A percentile compares a stretch with the other conserved stretches of the same genome.
Evolutionary conservation across 2,329 filamentous ascomycete species (phyloP).

Genomic region (Arthrinium puccinioides): DNA sequence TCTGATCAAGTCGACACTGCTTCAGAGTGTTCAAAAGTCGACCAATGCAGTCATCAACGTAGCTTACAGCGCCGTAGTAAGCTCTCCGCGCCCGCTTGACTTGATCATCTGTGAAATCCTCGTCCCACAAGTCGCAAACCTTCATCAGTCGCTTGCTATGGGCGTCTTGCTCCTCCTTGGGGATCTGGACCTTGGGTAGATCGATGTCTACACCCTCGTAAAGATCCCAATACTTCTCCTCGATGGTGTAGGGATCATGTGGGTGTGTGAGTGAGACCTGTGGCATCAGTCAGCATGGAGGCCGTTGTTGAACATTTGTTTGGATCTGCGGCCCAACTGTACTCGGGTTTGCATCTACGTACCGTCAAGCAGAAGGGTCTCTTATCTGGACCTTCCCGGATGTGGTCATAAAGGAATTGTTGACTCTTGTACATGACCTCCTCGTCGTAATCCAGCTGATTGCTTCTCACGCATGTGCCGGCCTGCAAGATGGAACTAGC

Average conservation of each 20-base stretch:
- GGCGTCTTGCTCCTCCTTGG: conserved; percentile 74
- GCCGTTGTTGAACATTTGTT: neutral
- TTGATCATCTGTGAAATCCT: conserved; percentile 77
- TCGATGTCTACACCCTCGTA: conserved; percentile 87
- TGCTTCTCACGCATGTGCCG: conserved; percentile 80
- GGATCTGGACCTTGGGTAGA: conserved; percentile 69
- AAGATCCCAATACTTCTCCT: conserved; percentile 85
- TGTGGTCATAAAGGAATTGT: conserved; percentile 86
- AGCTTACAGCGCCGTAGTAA: conserved; percentile 90
- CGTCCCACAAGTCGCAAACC: conserved; percentile 80
- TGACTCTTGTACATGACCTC: conserved; percentile 90
- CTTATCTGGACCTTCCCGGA: conserved; percentile 65
- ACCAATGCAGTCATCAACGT: conserved; percentile 88
- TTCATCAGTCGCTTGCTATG: conserved; percentile 83
- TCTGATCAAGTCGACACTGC: conserved; percentile 69
- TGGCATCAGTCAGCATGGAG: conserved; percentile 1
- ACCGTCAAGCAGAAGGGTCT: conserved; percentile 80
- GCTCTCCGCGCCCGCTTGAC: conserved; percentile 79
- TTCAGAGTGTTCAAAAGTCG: conserved; percentile 72
- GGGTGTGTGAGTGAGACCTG: conserved; percentile 84
- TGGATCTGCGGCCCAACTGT: neutral
- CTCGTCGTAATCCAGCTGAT: conserved; percentile 93
- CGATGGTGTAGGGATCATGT: conserved; percentile 92
- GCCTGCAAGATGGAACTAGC: conserved; percentile 89
- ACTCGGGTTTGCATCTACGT: conserved; percentile 16